phyloP scores from a whole-genome alignment of 73 alveolate species.

The Symbiodinium natans region DNA sequence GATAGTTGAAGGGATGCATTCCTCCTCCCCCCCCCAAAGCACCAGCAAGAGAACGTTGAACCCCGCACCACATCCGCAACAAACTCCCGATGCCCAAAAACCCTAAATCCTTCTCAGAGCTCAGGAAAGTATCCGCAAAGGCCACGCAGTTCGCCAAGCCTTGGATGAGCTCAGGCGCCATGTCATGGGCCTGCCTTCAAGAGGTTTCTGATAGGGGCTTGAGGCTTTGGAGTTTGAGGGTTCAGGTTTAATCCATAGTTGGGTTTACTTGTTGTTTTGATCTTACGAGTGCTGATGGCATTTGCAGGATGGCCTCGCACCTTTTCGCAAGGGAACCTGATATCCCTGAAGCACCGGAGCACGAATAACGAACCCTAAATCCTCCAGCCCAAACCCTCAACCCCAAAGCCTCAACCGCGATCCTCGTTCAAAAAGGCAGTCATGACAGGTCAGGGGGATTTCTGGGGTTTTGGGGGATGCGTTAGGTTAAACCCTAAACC shows the following conservation, averaged over 20 bases:
- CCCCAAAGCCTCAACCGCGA: no score
- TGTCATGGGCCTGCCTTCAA: no score
- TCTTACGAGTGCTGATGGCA: no score
- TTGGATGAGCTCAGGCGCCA: conserved; percentile 60
- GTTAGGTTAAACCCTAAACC: no score
- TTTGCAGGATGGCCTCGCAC: no score
- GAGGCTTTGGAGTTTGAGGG: background rate
- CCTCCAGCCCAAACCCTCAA: background rate
- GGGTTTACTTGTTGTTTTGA: no score
- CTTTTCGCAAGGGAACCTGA: background rate
- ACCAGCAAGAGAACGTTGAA: no score
- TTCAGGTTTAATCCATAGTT: background rate
- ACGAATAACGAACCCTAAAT: background rate
- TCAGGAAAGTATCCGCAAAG: conserved; percentile 63
- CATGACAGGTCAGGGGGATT: no score
- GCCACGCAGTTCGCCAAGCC: conserved; percentile 72
- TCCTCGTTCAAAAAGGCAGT: no score
- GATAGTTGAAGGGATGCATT: no score
- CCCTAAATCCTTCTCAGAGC: background rate
- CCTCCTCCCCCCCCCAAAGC: no score
- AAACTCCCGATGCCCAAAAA: background rate
- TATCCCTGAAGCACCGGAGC: background rate
- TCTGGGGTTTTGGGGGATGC: no score
- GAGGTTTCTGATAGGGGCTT: background rate
- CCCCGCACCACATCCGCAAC: background rate